Percentiles rank a stretch among this genome's conserved stretches.
Evolutionary conservation across 805 yeast genomes (phyloP).

Genomic region (Wickerhamiella spandovensis): DNA sequence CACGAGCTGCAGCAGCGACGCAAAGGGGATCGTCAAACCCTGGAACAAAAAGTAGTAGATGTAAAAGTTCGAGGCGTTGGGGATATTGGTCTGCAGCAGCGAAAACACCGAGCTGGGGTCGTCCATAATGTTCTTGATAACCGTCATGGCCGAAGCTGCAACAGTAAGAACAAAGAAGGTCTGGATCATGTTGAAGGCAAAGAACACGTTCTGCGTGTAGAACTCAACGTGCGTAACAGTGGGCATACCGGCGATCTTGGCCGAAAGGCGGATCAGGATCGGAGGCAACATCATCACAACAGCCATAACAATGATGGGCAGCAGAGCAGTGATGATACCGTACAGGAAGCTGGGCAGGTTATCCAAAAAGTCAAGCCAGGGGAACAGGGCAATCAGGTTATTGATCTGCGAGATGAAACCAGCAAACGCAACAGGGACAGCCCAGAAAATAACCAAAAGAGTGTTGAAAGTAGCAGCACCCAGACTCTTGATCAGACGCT

Average conservation of each 20-base stretch:
- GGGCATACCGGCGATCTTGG: constrained; percentile 57
- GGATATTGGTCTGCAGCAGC: constrained; percentile 61
- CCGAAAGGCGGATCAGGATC: constrained; percentile 64
- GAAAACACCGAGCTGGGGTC: constrained; percentile 59
- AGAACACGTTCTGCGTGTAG: constrained; percentile 80
- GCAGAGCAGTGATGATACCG: constrained; percentile 78
- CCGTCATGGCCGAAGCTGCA: constrained; percentile 69
- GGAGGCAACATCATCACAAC: constrained; percentile 81
- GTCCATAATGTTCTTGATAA: constrained; percentile 59
- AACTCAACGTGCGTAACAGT: constrained; percentile 60
- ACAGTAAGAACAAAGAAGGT: constrained; percentile 75
- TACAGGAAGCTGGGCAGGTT: constrained; percentile 54
- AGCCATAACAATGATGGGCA: constrained; percentile 73
- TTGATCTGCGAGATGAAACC: constrained; percentile 82
- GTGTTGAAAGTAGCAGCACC: constrained; percentile 46
- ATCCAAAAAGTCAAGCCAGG: constrained; percentile 60
- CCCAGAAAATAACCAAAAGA: constrained; percentile 77
- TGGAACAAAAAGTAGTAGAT: constrained; percentile 68
- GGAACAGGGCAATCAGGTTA: constrained; percentile 33
- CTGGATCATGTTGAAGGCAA: constrained; percentile 81
- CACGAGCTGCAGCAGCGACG: constrained; percentile 61
- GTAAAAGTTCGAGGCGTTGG: constrained; percentile 85
- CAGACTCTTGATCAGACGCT: constrained; percentile 42
- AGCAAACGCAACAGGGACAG: constrained; percentile 94
- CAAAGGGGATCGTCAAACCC: constrained; percentile 71